These are phyloP conservation scores for Myxozyma neotropica DNA, from an alignment of 805 yeast species.

Conservation along the genomic window DNA sequence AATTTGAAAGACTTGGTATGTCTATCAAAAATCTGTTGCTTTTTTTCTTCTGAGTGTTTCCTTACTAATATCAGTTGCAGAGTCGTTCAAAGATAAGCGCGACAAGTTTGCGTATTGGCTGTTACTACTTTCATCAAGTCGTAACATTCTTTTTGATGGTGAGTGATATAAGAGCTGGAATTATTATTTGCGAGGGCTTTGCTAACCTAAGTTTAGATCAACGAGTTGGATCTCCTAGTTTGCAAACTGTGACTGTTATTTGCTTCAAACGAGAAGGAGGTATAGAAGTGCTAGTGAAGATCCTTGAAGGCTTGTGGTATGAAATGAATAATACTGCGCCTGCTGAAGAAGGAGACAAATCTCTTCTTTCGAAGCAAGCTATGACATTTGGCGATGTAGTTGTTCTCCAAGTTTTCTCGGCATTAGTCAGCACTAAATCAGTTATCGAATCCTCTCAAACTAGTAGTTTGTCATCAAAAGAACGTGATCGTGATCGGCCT, in stretches of 20 bases:
- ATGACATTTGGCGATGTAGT: conserved; percentile 33
- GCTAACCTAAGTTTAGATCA: conserved; percentile 19
- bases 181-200: neutral
- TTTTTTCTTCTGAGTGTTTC: neutral
- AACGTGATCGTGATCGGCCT: conserved; percentile 33
- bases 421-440: conserved; percentile 36
- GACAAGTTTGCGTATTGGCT: conserved; percentile 32
- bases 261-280: conserved; percentile 41
- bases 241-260: conserved; percentile 36
- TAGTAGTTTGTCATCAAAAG: conserved; percentile 34
- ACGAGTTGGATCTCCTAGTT: conserved; percentile 20
- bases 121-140: conserved; percentile 23
- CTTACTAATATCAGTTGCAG: neutral
- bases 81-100: conserved; percentile 19
- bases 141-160: conserved; percentile 30
- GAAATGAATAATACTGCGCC: conserved; percentile 20
- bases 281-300: conserved; percentile 32
- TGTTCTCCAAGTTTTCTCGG: conserved; percentile 36
- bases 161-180: neutral
- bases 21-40: neutral
- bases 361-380: conserved; percentile 26
- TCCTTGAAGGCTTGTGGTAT: conserved; percentile 32
- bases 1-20: conserved; percentile 26
- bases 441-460: conserved; percentile 39
- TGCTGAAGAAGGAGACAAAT: conserved; percentile 22